Evolutionary conservation across 108 stramenopile species (phyloP).

Genomic region (Parmales sp.): DNA sequence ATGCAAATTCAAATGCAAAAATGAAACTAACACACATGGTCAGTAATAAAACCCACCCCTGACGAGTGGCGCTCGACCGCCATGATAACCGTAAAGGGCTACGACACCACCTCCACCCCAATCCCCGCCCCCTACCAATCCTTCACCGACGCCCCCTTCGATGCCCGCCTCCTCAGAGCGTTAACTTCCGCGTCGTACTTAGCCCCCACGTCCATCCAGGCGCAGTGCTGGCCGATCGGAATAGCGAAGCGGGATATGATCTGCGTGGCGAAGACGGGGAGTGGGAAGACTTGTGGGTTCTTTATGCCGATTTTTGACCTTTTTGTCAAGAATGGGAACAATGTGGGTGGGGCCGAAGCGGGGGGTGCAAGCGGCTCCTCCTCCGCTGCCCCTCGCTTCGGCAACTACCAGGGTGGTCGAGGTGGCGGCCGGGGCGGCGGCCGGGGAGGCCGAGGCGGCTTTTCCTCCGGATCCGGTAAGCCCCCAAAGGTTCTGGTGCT

Average conservation of each 20-base stretch:
- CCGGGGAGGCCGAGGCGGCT: slow-evolving; percentile 31
- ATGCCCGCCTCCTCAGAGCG: slow-evolving; percentile 41
- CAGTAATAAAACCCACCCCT: slow-evolving; percentile 34
- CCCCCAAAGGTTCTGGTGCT: slow-evolving; percentile 58
- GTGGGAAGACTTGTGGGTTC: slow-evolving; percentile 91
- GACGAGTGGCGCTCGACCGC: slow-evolving; percentile 70
- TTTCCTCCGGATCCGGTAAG: slow-evolving; percentile 10
- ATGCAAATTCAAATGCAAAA: not conserved
- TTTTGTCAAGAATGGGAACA: slow-evolving; percentile 32
- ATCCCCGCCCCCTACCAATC: slow-evolving; percentile 56
- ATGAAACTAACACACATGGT: slow-evolving; percentile 11
- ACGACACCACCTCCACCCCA: slow-evolving; percentile 28
- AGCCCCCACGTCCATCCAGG: slow-evolving; percentile 69
- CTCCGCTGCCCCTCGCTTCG: no score
- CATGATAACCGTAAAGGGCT: slow-evolving; percentile 53
- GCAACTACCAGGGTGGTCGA: no score
- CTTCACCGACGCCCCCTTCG: slow-evolving; percentile 69
- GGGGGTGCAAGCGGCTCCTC: slow-evolving; percentile 3
- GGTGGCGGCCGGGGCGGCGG: slow-evolving; percentile 8
- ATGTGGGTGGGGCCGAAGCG: slow-evolving; percentile 20
- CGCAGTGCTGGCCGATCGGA: slow-evolving; percentile 87
- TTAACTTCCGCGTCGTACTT: slow-evolving; percentile 67
- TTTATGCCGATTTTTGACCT: slow-evolving; percentile 82
- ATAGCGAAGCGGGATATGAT: slow-evolving; percentile 81
- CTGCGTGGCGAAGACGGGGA: slow-evolving; percentile 95